A percentile compares a stretch with the other conserved stretches of the same genome.
Evolutionary conservation across 2,329 filamentous ascomycete genomes (phyloP).

Genomic region (Aaosphaeria pasadenensis): DNA sequence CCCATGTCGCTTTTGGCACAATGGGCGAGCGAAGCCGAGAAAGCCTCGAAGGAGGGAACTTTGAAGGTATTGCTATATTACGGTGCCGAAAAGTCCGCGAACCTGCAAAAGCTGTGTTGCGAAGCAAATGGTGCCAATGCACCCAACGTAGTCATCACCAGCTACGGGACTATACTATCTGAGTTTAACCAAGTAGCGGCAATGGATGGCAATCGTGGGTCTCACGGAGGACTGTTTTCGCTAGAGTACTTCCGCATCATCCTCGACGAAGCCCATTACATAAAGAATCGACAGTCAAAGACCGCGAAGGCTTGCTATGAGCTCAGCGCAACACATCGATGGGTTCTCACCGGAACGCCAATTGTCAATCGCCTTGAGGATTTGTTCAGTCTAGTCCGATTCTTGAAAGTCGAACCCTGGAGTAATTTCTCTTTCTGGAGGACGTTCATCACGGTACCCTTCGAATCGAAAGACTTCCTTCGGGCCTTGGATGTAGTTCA

Average conservation of each 20-base stretch:
- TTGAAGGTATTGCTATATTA: constrained; percentile 89
- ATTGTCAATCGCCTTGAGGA: constrained; percentile 97
- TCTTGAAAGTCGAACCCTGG: constrained; percentile 94
- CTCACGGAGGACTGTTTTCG: constrained; percentile 73
- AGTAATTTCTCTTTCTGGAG: constrained; percentile 99
- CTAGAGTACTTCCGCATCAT: constrained; percentile 94
- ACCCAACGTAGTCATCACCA: constrained; percentile 90
- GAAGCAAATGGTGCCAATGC: constrained; percentile 69
- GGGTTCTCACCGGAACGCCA: constrained; percentile 91
- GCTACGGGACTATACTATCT: constrained; percentile 86
- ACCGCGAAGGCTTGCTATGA: constrained; percentile 95
- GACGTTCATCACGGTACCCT: constrained; percentile 96
- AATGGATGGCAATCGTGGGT: constrained; percentile 63
- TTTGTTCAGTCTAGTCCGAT: constrained; percentile 87
- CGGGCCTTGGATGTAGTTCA: constrained; percentile 94
- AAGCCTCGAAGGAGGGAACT: constrained; percentile 80
- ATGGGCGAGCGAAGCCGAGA: constrained; percentile 93
- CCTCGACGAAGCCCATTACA: constrained; percentile 89
- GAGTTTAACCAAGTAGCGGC: constrained; percentile 76
- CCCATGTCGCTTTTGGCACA: constrained; percentile 96
- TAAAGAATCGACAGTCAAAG: constrained; percentile 85
- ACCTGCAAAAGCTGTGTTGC: constrained; percentile 77
- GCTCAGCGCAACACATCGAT: constrained; percentile 78
- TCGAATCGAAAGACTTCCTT: constrained; percentile 92
- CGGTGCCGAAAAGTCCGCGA: constrained; percentile 75